Evolutionary conservation across 176 grass and related monocot genomes (phyloP).

Genomic region (Rhipidocladum racemiflorum): DNA sequence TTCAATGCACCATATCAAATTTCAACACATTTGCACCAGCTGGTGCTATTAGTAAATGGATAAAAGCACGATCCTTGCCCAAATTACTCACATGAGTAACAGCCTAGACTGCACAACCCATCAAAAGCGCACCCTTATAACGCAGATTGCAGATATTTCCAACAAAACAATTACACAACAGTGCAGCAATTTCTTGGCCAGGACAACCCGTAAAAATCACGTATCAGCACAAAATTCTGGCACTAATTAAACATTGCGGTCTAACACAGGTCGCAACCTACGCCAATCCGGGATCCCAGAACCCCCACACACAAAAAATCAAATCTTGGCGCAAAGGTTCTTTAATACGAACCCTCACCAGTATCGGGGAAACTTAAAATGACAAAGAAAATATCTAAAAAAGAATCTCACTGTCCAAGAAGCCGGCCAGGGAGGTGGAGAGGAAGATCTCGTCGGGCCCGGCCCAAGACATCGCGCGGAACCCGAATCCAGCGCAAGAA

Average conservation of each 20-base stretch:
- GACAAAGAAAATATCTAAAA: neutral
- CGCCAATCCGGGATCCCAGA: conserved; percentile 25
- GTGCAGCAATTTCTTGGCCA: neutral
- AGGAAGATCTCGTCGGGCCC: conserved; percentile 57
- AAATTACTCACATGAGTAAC: neutral
- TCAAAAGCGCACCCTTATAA: neutral
- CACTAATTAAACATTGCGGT: neutral
- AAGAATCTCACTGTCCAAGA: conserved; percentile 51
- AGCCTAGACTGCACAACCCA: neutral
- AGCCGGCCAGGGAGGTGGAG: conserved; percentile 54
- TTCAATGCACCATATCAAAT: neutral
- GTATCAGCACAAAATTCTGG: neutral
- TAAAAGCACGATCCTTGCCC: neutral
- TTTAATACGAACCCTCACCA: neutral
- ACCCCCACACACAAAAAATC: neutral
- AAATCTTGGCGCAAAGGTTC: conserved; percentile 13
- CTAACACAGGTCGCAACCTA: neutral
- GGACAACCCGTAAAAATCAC: neutral
- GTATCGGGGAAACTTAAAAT: neutral
- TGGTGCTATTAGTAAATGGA: neutral
- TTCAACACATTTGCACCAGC: neutral
- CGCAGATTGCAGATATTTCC: neutral
- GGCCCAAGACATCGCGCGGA: conserved; percentile 49
- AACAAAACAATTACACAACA: neutral
- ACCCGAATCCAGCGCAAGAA: conserved; percentile 29